These are phyloP conservation scores for Acacia pycnantha DNA, from an alignment of 331 rosid genomes.

Conservation along the genomic window DNA sequence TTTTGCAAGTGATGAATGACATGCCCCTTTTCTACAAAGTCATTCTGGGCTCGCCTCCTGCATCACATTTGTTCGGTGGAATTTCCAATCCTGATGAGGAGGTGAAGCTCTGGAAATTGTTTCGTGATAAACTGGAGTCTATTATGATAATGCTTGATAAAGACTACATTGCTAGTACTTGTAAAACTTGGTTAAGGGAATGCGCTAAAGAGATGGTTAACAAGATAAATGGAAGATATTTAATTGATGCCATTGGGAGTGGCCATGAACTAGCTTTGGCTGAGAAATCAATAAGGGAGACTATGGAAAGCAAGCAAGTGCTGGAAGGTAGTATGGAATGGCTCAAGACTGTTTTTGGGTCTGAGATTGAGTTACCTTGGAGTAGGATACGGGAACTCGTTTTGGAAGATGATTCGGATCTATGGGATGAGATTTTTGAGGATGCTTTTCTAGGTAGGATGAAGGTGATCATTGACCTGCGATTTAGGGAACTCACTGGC, in stretches of 20 bases:
- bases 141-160: slow-evolving; percentile 73
- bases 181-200: slow-evolving; percentile 75
- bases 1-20: slow-evolving; percentile 83
- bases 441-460: slow-evolving; percentile 75
- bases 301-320: slow-evolving; percentile 88
- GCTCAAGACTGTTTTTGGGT: slow-evolving; percentile 93
- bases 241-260: slow-evolving; percentile 65
- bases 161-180: slow-evolving; percentile 62
- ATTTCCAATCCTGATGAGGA: slow-evolving; percentile 96
- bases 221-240: slow-evolving; percentile 69
- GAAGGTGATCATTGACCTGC: slow-evolving; percentile 62
- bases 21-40: slow-evolving; percentile 90
- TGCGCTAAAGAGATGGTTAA: slow-evolving; percentile 45
- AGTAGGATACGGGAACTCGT: slow-evolving; percentile 91
- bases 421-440: slow-evolving; percentile 95
- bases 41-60: slow-evolving; percentile 75
- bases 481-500: slow-evolving; percentile 55
- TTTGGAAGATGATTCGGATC: slow-evolving; percentile 84
- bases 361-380: slow-evolving; percentile 96
- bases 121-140: slow-evolving; percentile 73
- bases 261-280: slow-evolving; percentile 86
- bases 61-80: slow-evolving; percentile 88
- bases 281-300: slow-evolving; percentile 85
- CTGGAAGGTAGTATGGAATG: slow-evolving; percentile 89
- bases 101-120: slow-evolving; percentile 88